Evolutionary conservation across 257 asterid genomes (phyloP).

Genomic region (Plantago ovata): DNA sequence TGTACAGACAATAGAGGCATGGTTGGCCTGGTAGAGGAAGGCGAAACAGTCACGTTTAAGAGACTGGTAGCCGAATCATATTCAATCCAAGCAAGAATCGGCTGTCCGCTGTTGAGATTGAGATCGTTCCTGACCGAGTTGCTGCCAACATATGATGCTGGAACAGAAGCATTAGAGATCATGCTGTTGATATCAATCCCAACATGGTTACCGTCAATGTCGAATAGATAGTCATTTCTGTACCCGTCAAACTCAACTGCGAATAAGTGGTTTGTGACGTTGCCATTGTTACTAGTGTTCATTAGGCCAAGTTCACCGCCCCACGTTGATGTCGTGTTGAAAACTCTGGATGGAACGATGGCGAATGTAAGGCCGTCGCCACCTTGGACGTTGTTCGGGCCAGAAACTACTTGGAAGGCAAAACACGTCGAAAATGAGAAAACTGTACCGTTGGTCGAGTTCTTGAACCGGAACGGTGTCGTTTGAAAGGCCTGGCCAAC

Average conservation of each 20-base stretch:
- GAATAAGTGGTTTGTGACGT: slow-evolving; percentile 52
- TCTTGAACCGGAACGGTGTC: slow-evolving; percentile 49
- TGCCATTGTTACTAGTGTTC: slow-evolving; percentile 38
- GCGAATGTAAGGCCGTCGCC: slow-evolving; percentile 74
- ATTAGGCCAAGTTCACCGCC: slow-evolving; percentile 58
- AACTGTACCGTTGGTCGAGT: slow-evolving; percentile 32
- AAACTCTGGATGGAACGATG: slow-evolving; percentile 29
- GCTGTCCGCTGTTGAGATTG: slow-evolving; percentile 43
- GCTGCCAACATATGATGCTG: slow-evolving; percentile 34
- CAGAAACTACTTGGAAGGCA: slow-evolving; percentile 53
- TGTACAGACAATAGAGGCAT: slow-evolving; percentile 26
- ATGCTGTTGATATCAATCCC: slow-evolving; percentile 65
- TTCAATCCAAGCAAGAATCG: slow-evolving; percentile 63
- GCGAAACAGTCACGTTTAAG: slow-evolving; percentile 47
- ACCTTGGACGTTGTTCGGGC: slow-evolving; percentile 39
- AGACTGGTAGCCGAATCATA: slow-evolving; percentile 37
- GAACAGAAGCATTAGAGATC: slow-evolving; percentile 46
- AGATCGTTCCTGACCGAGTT: slow-evolving; percentile 17
- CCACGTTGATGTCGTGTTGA: slow-evolving; percentile 40
- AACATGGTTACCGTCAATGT: slow-evolving; percentile 65
- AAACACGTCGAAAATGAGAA: slow-evolving; percentile 66
- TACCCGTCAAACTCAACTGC: slow-evolving; percentile 77
- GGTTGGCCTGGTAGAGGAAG: slow-evolving; percentile 20
- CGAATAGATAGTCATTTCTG: slow-evolving; percentile 41
- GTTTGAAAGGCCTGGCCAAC: slow-evolving; percentile 57